Conservation (phyloP, 2,329 filamentous ascomycete genomes). For the Gaeumannomyces tritici region DNA sequence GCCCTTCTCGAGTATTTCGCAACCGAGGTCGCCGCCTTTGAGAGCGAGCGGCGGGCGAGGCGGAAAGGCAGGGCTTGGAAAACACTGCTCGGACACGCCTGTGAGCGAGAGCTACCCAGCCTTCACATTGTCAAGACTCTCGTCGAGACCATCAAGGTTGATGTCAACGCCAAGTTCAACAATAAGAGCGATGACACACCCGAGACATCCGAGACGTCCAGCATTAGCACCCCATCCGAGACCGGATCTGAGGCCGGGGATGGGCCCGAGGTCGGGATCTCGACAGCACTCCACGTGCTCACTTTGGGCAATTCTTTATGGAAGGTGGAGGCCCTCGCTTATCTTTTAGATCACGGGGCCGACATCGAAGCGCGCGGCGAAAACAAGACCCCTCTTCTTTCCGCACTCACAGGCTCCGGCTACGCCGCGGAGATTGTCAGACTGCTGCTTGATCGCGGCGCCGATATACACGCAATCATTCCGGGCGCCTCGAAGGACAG, state of each 20-base stretch:
- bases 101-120: background rate
- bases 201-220: too few relatives aligned
- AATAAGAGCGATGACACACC: too few relatives aligned
- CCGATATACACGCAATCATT: background rate
- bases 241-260: background rate
- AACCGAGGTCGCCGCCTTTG: background rate
- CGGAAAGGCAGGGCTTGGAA: background rate
- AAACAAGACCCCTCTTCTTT: background rate
- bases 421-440: background rate
- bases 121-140: background rate
- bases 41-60: background rate
- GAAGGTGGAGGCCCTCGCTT: background rate
- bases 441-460: background rate
- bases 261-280: too few relatives aligned
- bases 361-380: background rate
- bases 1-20: background rate
- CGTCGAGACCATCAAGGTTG: background rate
- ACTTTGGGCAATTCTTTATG: background rate
- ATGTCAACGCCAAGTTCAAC: background rate
- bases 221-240: too few relatives aligned
- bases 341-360: background rate
- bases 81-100: background rate
- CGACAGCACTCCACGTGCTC: background rate
- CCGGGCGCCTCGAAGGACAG: background rate
- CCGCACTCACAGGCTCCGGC: background rate